Evolutionary conservation across 2,329 filamentous ascomycete species (phyloP).

Genomic region (Knufia fluminis): DNA sequence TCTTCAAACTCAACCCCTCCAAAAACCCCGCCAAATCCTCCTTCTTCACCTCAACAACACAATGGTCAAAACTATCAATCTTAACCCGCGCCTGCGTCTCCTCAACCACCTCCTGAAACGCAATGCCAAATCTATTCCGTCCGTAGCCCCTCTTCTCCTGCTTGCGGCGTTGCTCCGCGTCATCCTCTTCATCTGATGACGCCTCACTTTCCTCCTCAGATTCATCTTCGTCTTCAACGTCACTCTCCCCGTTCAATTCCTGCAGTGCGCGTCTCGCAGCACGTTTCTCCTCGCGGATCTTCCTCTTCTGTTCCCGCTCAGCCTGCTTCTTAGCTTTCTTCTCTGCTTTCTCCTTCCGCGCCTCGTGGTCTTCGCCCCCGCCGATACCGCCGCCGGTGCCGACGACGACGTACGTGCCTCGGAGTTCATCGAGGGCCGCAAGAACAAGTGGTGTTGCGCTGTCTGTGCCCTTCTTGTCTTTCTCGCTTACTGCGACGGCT

Average conservation of each 20-base stretch:
- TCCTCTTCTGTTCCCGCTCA: constrained; percentile 55
- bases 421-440: constrained; percentile 75
- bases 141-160: constrained; percentile 58
- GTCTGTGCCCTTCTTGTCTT: constrained; percentile 59
- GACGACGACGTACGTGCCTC: constrained; percentile 85
- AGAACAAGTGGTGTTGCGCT: constrained; percentile 77
- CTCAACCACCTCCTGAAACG: constrained; percentile 88
- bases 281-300: constrained; percentile 51
- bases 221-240: constrained; percentile 54
- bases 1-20: constrained; percentile 84
- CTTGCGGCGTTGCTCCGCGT: constrained; percentile 48
- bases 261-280: constrained; percentile 45
- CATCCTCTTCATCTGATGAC: constrained; percentile 31
- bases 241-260: constrained; percentile 46
- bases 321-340: constrained; percentile 54
- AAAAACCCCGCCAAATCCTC: constrained; percentile 86
- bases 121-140: constrained; percentile 82
- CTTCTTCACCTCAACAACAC: constrained; percentile 94
- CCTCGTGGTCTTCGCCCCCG: constrained; percentile 63
- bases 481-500: constrained; percentile 81
- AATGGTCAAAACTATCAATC: constrained; percentile 95
- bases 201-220: constrained; percentile 49
- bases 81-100: constrained; percentile 83
- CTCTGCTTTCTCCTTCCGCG: constrained; percentile 57
- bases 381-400: constrained; percentile 77